Conservation (phyloP, 495 filamentous ascomycete species). For the Pyronema omphalodes region DNA sequence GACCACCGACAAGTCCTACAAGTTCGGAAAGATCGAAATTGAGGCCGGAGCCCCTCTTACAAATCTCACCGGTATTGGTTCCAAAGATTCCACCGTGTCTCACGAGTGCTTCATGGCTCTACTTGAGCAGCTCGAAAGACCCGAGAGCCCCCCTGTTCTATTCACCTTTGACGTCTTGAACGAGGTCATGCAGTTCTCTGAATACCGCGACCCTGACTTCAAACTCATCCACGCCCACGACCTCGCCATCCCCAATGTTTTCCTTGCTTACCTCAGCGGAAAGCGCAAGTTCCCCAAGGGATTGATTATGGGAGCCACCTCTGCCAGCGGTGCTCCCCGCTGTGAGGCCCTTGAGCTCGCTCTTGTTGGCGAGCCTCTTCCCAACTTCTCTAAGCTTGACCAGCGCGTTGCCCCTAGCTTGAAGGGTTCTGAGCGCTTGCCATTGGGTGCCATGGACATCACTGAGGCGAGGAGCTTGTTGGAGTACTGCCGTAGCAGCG, state of each 20-base stretch:
- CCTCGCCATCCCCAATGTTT: constrained; percentile 55
- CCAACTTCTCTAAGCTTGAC: constrained; percentile 41
- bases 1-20: constrained; percentile 40
- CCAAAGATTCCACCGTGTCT: constrained; percentile 52
- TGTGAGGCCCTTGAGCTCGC: constrained; percentile 46
- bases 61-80: constrained; percentile 48
- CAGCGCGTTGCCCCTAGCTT: constrained; percentile 43
- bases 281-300: constrained; percentile 46
- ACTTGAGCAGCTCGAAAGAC: constrained; percentile 45
- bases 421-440: constrained; percentile 31
- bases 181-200: constrained; percentile 56
- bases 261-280: constrained; percentile 50
- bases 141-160: constrained; percentile 54
- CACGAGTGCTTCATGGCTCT: constrained; percentile 70
- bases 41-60: constrained; percentile 44
- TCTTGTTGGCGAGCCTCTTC: constrained; percentile 35
- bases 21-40: constrained; percentile 37
- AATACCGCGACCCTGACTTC: constrained; percentile 49
- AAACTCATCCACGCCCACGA: constrained; percentile 74
- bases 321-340: constrained; percentile 42
- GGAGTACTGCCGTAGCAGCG: constrained; percentile 87
- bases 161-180: constrained; percentile 59
- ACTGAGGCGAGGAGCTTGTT: constrained; percentile 60
- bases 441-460: constrained; percentile 47
- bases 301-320: constrained; percentile 50